Evolutionary conservation across 345 rosid genomes (phyloP).

Genomic region (Camelina laxa): DNA sequence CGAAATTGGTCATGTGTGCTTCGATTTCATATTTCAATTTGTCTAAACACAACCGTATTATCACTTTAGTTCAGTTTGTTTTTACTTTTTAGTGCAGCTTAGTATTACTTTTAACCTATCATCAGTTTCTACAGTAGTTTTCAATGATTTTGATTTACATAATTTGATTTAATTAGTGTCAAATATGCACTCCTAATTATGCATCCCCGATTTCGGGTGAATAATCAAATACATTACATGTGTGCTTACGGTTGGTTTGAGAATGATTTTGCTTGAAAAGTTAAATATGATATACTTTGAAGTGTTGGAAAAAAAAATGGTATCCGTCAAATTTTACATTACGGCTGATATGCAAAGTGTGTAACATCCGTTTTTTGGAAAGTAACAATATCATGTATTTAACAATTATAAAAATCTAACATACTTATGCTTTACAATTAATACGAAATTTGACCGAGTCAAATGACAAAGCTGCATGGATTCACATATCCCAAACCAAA

Average conservation of each 20-base stretch:
- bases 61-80: no score
- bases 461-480: constrained; percentile 29
- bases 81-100: background rate
- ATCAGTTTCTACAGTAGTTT: background rate
- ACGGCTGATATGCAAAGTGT: constrained; percentile 9
- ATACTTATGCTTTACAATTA: constrained; percentile 12
- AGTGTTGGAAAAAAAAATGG: background rate
- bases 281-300: constrained; percentile 13
- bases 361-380: background rate
- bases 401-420: constrained; percentile 3
- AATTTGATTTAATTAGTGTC: background rate
- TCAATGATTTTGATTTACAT: constrained; percentile 3
- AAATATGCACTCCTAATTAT: constrained; percentile 41
- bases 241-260: constrained; percentile 21
- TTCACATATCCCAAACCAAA: constrained; percentile 35
- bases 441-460: constrained; percentile 41
- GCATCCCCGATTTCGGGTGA: background rate
- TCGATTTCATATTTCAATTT: background rate
- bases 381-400: background rate
- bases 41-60: background rate
- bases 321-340: background rate
- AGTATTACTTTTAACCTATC: background rate
- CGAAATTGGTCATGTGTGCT: background rate
- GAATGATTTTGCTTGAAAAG: constrained; percentile 35
- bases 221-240: constrained; percentile 19